These are phyloP conservation scores for Ophiosphaerella narmari DNA, from an alignment of 2,329 filamentous ascomycete species.

Conservation along the genomic window DNA sequence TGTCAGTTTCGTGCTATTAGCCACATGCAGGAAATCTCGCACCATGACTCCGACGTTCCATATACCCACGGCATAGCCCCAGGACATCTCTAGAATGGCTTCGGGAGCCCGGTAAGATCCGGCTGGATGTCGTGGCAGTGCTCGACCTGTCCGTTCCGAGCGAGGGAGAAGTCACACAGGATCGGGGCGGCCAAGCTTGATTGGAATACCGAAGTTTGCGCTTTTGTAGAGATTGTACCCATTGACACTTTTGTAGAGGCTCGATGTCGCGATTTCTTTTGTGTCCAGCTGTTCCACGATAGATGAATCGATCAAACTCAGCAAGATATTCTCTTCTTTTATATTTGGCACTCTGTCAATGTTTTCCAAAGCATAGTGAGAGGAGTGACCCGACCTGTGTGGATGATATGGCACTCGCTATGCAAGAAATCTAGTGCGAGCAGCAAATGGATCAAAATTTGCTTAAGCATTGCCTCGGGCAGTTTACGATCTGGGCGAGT, in stretches of 20 bases:
- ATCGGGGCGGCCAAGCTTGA: background rate
- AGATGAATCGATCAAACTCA: background rate
- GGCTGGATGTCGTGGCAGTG: background rate
- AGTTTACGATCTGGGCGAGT: slow-evolving; percentile 1
- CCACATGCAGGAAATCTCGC: slow-evolving; percentile 1
- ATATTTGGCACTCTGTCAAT: background rate
- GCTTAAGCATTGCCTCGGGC: background rate
- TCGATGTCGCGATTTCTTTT: background rate
- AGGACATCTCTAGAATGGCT: background rate
- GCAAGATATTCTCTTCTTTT: slow-evolving; percentile 1
- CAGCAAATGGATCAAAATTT: slow-evolving; percentile 1
- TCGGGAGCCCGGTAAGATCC: background rate
- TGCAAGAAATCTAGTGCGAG: background rate
- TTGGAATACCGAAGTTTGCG: background rate
- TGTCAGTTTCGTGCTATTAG: background rate
- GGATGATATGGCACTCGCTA: slow-evolving; percentile 1
- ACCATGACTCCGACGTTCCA: background rate
- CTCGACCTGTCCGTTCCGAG: background rate
- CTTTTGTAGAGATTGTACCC: slow-evolving; percentile 1
- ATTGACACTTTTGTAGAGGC: slow-evolving; percentile 1
- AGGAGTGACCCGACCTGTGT: background rate
- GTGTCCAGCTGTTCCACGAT: background rate
- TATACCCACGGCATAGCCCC: background rate
- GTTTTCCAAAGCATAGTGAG: background rate
- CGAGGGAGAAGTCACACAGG: background rate